A percentile compares a stretch with the other conserved stretches of the same genome.
Conservation (phyloP, 2,329 filamentous ascomycete species). For the Talaromyces pinophilus region DNA sequence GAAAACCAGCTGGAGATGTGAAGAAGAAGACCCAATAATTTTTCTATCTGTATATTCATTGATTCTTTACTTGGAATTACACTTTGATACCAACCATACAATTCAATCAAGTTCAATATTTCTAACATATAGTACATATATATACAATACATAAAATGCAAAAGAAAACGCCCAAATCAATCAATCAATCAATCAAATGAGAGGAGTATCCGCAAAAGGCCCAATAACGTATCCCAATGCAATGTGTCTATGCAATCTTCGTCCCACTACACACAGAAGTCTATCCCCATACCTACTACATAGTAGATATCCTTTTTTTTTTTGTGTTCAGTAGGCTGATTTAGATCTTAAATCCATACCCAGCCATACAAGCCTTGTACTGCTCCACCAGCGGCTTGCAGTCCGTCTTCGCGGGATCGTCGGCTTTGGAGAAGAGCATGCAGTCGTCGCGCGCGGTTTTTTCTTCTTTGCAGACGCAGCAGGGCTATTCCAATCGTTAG, state of each 20-base stretch:
- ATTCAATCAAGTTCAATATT: background rate
- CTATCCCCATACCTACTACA: background rate
- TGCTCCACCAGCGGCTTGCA: slow-evolving; percentile 80
- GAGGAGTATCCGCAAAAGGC: slow-evolving; percentile 9
- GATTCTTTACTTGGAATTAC: slow-evolving; percentile 2
- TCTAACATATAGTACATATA: slow-evolving; percentile 15
- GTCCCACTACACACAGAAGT: background rate
- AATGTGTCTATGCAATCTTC: background rate
- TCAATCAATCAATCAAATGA: background rate
- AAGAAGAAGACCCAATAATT: slow-evolving; percentile 39
- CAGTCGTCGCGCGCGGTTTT: slow-evolving; percentile 93
- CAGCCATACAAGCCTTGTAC: slow-evolving; percentile 89
- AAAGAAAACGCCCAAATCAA: background rate
- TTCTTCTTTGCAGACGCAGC: slow-evolving; percentile 96
- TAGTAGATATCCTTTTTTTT: too few relatives aligned
- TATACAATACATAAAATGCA: background rate
- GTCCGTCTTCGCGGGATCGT: slow-evolving; percentile 73
- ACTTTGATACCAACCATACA: slow-evolving; percentile 3
- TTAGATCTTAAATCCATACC: slow-evolving; percentile 77
- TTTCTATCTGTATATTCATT: slow-evolving; percentile 22
- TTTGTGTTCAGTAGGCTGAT: background rate
- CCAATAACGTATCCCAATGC: slow-evolving; percentile 9
- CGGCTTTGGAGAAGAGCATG: slow-evolving; percentile 91
- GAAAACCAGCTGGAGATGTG: slow-evolving; percentile 30
- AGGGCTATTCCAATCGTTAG: slow-evolving; percentile 58